Conservation (phyloP, 2,329 filamentous ascomycete species). For the Rachicladosporium sp. region DNA sequence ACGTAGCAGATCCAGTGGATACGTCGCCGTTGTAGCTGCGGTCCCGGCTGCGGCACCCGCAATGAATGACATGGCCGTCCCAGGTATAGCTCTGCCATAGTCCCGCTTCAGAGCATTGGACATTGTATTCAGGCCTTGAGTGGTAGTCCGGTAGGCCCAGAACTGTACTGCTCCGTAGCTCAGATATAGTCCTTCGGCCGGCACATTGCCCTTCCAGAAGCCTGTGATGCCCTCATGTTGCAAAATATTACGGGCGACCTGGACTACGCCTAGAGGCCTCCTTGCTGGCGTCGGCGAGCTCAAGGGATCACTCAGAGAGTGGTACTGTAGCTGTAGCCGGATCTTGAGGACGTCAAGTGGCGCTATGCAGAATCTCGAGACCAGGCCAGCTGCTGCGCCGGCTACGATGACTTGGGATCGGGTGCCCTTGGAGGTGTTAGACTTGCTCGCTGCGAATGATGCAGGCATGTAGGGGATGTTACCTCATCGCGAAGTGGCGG, state of each 20-base stretch:
- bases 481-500: slow-evolving; percentile 60
- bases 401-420: slow-evolving; percentile 53
- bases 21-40: slow-evolving; percentile 69
- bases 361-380: slow-evolving; percentile 87
- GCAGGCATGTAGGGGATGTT: slow-evolving; percentile 8
- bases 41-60: slow-evolving; percentile 75
- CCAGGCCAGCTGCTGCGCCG: slow-evolving; percentile 64
- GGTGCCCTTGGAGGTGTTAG: slow-evolving; percentile 40
- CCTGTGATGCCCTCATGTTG: slow-evolving; percentile 68
- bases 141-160: slow-evolving; percentile 67
- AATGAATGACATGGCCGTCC: slow-evolving; percentile 65
- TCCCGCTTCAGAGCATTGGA: background rate
- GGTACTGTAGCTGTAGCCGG: slow-evolving; percentile 82
- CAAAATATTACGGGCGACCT: slow-evolving; percentile 50
- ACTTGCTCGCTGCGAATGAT: slow-evolving; percentile 1
- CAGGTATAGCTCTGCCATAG: slow-evolving; percentile 37
- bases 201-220: slow-evolving; percentile 96
- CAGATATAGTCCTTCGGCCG: slow-evolving; percentile 87
- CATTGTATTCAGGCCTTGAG: slow-evolving; percentile 44
- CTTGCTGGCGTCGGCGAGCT: slow-evolving; percentile 33
- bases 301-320: slow-evolving; percentile 66
- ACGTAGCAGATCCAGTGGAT: slow-evolving; percentile 83
- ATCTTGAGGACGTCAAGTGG: slow-evolving; percentile 98
- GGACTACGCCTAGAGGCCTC: slow-evolving; percentile 14
- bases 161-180: slow-evolving; percentile 86